phyloP scores from a whole-genome alignment of 805 yeast species.

The Wickerhamomyces xylosicus region DNA sequence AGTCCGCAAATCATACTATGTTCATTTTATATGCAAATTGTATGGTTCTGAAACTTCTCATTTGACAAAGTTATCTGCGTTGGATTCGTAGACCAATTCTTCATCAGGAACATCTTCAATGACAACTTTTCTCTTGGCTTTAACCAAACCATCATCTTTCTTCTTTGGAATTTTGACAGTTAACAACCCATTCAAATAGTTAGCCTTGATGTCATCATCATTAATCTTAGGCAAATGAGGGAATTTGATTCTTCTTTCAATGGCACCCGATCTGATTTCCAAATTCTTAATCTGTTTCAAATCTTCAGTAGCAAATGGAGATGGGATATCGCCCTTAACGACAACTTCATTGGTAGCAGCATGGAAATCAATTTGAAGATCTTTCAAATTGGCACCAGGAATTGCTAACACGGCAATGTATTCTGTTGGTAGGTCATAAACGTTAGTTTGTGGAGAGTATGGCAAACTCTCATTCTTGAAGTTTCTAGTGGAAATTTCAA shows the following conservation, averaged over 20 bases:
- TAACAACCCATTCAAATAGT: slow-evolving; percentile 41
- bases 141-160: slow-evolving; percentile 26
- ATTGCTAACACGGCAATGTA: slow-evolving; percentile 41
- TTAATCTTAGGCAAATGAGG: slow-evolving; percentile 42
- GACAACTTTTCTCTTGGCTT: slow-evolving; percentile 32
- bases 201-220: slow-evolving; percentile 45
- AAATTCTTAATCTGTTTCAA: slow-evolving; percentile 32
- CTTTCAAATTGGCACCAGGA: slow-evolving; percentile 47
- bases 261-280: slow-evolving; percentile 46
- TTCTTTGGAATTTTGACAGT: slow-evolving; percentile 35
- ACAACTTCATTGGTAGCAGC: slow-evolving; percentile 44
- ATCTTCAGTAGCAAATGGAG: slow-evolving; percentile 15
- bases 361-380: slow-evolving; percentile 47
- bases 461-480: slow-evolving; percentile 27
- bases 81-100: slow-evolving; percentile 28
- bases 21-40: no score
- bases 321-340: slow-evolving; percentile 34
- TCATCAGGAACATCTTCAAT: slow-evolving; percentile 41
- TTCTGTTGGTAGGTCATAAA: slow-evolving; percentile 37
- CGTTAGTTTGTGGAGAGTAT: slow-evolving; percentile 48
- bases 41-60: no score
- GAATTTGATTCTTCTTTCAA: slow-evolving; percentile 46
- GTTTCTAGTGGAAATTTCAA: slow-evolving; percentile 18
- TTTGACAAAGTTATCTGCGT: not conserved
- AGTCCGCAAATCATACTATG: no score